Evolutionary conservation across 2,329 filamentous ascomycete species (phyloP).

Genomic region (Monilinia fructicola): DNA sequence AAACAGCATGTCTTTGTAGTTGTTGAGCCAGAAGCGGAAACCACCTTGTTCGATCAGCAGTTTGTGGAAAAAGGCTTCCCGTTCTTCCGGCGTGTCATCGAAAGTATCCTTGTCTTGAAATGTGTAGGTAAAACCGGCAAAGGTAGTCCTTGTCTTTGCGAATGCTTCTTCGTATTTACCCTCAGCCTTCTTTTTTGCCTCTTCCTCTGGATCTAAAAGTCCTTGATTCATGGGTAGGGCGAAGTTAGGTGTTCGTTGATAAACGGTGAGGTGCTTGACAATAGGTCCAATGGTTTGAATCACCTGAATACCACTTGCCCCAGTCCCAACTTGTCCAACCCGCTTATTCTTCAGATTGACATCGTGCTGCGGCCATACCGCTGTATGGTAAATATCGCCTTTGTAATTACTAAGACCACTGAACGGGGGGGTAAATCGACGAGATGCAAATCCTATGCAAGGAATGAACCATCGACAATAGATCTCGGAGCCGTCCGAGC

Average conservation of each 20-base stretch:
- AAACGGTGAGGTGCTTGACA: constrained; percentile 47
- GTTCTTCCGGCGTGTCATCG: constrained; percentile 41
- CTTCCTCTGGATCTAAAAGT: constrained; percentile 38
- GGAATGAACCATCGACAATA: constrained; percentile 34
- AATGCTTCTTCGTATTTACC: constrained; percentile 41
- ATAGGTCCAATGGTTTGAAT: constrained; percentile 38
- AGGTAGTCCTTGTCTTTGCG: constrained; percentile 33
- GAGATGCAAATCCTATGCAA: constrained; percentile 35
- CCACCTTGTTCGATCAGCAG: constrained; percentile 37
- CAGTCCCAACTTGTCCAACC: constrained; percentile 30
- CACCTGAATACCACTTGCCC: constrained; percentile 33
- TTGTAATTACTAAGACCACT: constrained; percentile 35
- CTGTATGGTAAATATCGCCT: constrained; percentile 35
- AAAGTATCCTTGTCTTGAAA: constrained; percentile 38
- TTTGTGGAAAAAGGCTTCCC: constrained; percentile 41
- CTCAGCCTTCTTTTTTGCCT: constrained; percentile 25
- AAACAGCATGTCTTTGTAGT: constrained; percentile 38
- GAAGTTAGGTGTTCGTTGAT: constrained; percentile 56
- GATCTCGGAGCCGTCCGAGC: constrained; percentile 40
- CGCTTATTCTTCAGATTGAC: constrained; percentile 46
- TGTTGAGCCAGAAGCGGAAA: constrained; percentile 42
- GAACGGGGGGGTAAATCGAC: constrained; percentile 32
- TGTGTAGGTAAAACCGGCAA: constrained; percentile 39
- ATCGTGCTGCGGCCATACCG: constrained; percentile 36
- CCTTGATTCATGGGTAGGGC: constrained; percentile 37